Evolutionary conservation across 345 rosid genomes (phyloP).

Genomic region (Ricinus communis): DNA sequence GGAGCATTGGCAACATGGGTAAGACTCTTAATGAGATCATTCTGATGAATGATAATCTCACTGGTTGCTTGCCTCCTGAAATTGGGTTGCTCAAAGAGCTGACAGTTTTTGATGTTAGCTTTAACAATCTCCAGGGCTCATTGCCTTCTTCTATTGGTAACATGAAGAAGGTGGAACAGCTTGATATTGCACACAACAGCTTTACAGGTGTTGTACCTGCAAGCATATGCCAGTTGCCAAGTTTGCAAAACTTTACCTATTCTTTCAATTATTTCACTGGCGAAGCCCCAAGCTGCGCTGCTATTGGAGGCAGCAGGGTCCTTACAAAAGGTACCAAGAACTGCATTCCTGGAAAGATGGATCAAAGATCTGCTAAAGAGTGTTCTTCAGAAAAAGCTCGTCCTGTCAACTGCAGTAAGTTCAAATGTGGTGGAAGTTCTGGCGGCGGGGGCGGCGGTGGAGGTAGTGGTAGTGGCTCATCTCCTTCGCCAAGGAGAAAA

Average conservation of each 20-base stretch:
- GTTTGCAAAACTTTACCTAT: constrained; percentile 57
- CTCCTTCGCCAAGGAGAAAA: constrained; percentile 29
- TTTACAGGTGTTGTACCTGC: constrained; percentile 64
- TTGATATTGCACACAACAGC: constrained; percentile 55
- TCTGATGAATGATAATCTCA: constrained; percentile 66
- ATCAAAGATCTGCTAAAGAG: constrained; percentile 51
- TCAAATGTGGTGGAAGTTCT: constrained; percentile 38
- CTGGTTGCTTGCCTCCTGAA: constrained; percentile 70
- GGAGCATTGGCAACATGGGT: constrained; percentile 67
- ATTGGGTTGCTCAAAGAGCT: constrained; percentile 56
- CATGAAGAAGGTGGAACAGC: constrained; percentile 72
- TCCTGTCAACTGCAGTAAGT: constrained; percentile 59
- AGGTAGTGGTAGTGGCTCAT: not conserved
- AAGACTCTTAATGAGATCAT: constrained; percentile 66
- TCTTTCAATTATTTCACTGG: constrained; percentile 67
- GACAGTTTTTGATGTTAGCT: constrained; percentile 64
- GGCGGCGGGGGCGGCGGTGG: constrained; percentile 14
- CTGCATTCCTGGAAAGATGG: constrained; percentile 46
- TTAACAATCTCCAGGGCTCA: constrained; percentile 54
- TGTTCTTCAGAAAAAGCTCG: constrained; percentile 53
- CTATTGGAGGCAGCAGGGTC: constrained; percentile 23
- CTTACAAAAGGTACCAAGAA: constrained; percentile 42
- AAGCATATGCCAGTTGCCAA: constrained; percentile 52
- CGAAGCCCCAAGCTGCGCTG: constrained; percentile 56
- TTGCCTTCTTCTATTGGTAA: constrained; percentile 50